Evolutionary conservation across 768 basidiomycete species (phyloP), one percentile per base, ranked within the genome.

Genomic region (Psilocybe cubensis): DNA sequence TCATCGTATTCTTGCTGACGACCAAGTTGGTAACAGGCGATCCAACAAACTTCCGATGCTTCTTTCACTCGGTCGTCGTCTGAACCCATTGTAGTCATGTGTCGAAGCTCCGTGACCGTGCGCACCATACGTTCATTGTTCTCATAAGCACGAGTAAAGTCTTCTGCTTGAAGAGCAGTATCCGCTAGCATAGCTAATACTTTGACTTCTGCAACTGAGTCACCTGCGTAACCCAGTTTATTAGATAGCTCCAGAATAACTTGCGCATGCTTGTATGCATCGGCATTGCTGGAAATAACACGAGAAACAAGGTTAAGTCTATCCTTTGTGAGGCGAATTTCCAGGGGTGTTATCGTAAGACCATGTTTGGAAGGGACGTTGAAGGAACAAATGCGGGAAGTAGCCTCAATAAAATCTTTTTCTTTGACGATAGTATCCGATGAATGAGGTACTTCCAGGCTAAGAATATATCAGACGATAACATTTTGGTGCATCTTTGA

Each of bases 381-480:
- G 79, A 93, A 99, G 3, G 96, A 94, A n/a, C 89, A 86, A 10
- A 99, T 87, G 2, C 93, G 88, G 23, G 94, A 96, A 1, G 97
- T 99, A 1, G 97, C 97, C 75, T 98, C 96, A 60, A 99, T 97
- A 72, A 98, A 99, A 53, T 94, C 90, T 54, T 87, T 89, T 69
- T 98, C 94, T 57, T 76, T 78, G 12, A 71, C 63, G 53, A 96
- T 79, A 0, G 76, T 78, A 17, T 85, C 82, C 0, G 94, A 88
- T 3, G 78, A 72, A 5, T 76, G 77, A 1, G 91, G 86, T 11
- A 98, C 91, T 48, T 87, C 78, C 52, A 98, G 79, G 65, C 96
- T 98, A 66, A 0, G 23, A 53, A 51, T 5, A 28, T n/a, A 38
- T n/a, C 20, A 18, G 52, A 17, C 46, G 17, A 33, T 43, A 12